Conservation (phyloP, 106 monocot species). For the Phalaenopsis aphrodite region DNA sequence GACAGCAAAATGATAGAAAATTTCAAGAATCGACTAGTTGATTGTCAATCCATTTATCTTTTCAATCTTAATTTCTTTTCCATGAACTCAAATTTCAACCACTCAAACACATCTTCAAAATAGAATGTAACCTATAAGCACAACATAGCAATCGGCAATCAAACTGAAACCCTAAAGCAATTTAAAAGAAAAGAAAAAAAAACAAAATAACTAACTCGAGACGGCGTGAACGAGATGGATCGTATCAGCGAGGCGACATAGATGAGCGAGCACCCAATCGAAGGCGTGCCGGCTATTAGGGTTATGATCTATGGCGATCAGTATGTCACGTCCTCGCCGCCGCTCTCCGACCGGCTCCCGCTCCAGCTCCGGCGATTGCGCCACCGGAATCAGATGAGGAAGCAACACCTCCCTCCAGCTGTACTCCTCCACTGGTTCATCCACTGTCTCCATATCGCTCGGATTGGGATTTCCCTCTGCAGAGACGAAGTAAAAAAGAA, state of each 20-base stretch:
- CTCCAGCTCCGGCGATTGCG: conserved; percentile 49
- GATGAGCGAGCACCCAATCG: conserved; percentile 73
- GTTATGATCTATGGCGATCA: conserved; percentile 68
- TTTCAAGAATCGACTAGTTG: background rate
- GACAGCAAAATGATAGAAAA: background rate
- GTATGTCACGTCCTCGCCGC: conserved; percentile 58
- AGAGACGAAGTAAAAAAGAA: background rate
- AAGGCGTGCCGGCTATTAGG: conserved; percentile 74
- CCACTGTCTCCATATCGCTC: conserved; percentile 48
- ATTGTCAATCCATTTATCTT: background rate
- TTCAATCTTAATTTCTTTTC: background rate
- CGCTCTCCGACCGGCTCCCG: conserved; percentile 35
- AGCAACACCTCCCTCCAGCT: conserved; percentile 68
- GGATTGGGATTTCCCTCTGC: background rate
- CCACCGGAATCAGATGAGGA: conserved; percentile 54
- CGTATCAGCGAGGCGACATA: conserved; percentile 88
- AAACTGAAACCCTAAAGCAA: background rate
- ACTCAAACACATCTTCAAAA: background rate
- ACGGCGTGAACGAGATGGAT: conserved; percentile 80
- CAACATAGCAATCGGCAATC: background rate
- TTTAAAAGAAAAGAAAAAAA: background rate
- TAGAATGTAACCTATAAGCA: background rate
- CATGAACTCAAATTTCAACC: background rate
- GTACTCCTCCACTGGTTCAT: conserved; percentile 72
- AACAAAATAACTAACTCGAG: conserved; percentile 24